Percentiles rank a stretch among this genome's conserved stretches.
Evolutionary conservation across 116 monocot genomes (phyloP).

Genomic region (Phalaenopsis hybrid): DNA sequence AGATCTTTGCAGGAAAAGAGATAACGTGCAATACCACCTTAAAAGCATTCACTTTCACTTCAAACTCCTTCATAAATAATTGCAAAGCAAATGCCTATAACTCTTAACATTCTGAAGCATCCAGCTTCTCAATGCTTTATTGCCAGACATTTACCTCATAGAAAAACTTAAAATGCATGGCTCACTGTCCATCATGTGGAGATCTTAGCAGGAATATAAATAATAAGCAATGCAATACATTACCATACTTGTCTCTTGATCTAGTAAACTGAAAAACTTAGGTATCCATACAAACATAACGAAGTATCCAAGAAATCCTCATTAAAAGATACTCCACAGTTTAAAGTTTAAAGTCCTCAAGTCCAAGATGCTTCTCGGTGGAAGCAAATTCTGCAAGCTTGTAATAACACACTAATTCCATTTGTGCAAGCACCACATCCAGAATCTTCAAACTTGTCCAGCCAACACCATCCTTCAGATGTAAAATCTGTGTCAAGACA

Average conservation of each 20-base stretch:
- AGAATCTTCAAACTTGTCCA: conserved; percentile 46
- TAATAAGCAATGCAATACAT: conserved; percentile 10
- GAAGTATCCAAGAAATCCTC: not conserved
- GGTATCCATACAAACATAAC: conserved; percentile 5
- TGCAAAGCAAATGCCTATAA: not conserved
- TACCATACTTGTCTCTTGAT: conserved; percentile 4
- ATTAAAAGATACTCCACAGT: not conserved
- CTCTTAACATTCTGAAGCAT: not conserved
- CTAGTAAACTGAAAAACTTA: conserved; percentile 7
- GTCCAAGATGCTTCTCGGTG: conserved; percentile 7
- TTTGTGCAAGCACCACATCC: conserved; percentile 39
- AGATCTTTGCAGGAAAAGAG: not conserved
- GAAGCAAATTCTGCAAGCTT: conserved; percentile 10
- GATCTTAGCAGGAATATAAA: conserved; percentile 2
- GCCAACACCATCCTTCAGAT: conserved; percentile 54
- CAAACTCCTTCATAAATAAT: not conserved
- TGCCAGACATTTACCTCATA: not conserved
- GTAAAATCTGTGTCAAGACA: conserved; percentile 66
- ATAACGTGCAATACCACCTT: not conserved
- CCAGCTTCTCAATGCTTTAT: conserved; percentile 1
- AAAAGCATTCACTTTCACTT: not conserved
- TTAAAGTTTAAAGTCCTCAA: conserved; percentile 7
- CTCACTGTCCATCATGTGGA: conserved; percentile 2
- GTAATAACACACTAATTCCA: conserved; percentile 27
- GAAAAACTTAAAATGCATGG: conserved; percentile 4